Evolutionary conservation across 2,329 filamentous ascomycete genomes (phyloP).

Genomic region (Fusarium globosum): DNA sequence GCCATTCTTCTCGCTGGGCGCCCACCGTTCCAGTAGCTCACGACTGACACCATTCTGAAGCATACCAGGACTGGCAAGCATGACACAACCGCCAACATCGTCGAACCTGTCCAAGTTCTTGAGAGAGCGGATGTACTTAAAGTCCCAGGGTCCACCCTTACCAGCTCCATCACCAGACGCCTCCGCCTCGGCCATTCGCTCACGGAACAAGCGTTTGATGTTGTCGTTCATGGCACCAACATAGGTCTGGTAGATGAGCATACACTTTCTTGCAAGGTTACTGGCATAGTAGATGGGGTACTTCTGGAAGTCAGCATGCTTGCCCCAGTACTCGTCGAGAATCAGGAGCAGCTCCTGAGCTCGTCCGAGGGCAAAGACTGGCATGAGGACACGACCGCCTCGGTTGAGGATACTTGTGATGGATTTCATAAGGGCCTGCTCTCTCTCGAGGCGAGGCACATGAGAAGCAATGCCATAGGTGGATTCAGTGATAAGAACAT

Average conservation of each 20-base stretch:
- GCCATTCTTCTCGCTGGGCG: constrained; percentile 95
- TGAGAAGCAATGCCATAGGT: constrained; percentile 97
- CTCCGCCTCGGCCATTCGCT: constrained; percentile 91
- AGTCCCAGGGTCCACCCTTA: constrained; percentile 94
- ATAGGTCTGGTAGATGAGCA: constrained; percentile 99
- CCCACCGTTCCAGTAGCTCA: constrained; percentile 94
- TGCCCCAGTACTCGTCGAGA: constrained; percentile 95
- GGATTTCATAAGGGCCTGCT: constrained; percentile 94
- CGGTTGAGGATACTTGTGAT: constrained; percentile 92
- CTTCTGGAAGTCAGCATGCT: constrained; percentile 87
- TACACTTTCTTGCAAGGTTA: constrained; percentile 94
- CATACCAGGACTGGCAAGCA: constrained; percentile 98
- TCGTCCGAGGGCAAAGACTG: constrained; percentile 92
- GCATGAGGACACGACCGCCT: constrained; percentile 91
- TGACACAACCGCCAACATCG: constrained; percentile 93
- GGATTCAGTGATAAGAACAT: constrained; percentile 96
- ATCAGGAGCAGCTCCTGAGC: constrained; percentile 95
- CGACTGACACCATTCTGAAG: constrained; percentile 95
- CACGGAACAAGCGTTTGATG: constrained; percentile 93
- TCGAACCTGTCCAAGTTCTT: constrained; percentile 96
- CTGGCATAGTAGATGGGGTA: constrained; percentile 98
- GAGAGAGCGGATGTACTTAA: constrained; percentile 90
- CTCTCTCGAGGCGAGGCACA: constrained; percentile 88
- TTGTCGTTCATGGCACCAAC: constrained; percentile 99
- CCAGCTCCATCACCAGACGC: constrained; percentile 77